Conservation (phyloP, 2,329 filamentous ascomycete species). For the Lecanoromycetidae sp. region DNA sequence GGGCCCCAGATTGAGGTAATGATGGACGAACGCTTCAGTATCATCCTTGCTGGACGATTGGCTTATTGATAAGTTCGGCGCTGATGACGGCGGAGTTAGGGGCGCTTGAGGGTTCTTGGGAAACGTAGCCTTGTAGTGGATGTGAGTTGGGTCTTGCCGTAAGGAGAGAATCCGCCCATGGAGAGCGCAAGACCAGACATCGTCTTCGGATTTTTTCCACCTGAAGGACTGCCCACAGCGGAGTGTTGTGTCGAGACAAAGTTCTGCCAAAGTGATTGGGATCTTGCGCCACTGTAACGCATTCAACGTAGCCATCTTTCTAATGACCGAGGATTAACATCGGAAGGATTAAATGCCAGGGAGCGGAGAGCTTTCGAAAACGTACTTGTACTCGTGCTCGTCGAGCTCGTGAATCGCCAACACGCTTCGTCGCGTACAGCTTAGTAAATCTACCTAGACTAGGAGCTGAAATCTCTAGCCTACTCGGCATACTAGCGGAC, state of each 20-base stretch:
- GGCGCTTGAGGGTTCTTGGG: conserved; percentile 25
- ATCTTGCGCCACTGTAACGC: conserved; percentile 59
- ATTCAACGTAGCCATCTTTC: not conserved
- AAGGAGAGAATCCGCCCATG: conserved; percentile 75
- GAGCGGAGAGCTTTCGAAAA: too few species aligned
- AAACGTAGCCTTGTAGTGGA: conserved; percentile 68
- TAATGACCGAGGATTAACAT: not conserved
- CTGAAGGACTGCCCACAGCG: conserved; percentile 92
- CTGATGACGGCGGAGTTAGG: conserved; percentile 29
- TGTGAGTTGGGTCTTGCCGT: conserved; percentile 63
- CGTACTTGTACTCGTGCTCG: too few species aligned
- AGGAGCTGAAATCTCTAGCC: too few species aligned
- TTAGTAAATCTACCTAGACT: too few species aligned
- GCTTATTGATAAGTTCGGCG: conserved; percentile 28
- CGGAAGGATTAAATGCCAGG: too few species aligned
- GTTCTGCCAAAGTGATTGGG: conserved; percentile 67
- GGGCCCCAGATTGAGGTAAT: conserved; percentile 80
- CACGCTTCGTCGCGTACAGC: too few species aligned
- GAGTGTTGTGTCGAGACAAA: conserved; percentile 88
- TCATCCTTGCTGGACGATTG: conserved; percentile 44
- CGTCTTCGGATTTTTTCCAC: conserved; percentile 69
- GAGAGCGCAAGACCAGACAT: conserved; percentile 85
- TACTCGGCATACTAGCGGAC: too few species aligned
- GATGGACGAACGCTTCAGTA: conserved; percentile 58
- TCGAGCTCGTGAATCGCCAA: too few species aligned